These are phyloP conservation scores for Ophiostoma ips DNA, from an alignment of 2,329 filamentous ascomycete genomes.

Conservation along the genomic window DNA sequence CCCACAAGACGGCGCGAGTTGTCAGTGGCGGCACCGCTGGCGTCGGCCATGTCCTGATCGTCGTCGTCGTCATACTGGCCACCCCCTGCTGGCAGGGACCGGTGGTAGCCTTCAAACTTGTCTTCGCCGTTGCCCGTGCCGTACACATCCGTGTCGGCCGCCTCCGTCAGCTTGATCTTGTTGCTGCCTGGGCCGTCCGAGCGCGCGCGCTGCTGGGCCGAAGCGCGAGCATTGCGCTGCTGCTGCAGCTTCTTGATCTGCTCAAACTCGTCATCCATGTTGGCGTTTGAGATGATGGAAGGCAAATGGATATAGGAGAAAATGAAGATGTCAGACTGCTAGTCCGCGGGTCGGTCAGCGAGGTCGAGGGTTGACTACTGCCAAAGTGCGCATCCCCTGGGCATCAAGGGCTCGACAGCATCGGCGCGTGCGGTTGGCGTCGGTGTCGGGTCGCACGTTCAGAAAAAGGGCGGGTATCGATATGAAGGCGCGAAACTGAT, in stretches of 20 bases:
- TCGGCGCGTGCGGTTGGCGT: constrained; percentile 5
- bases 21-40: constrained; percentile 50
- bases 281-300: not conserved
- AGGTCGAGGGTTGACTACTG: not conserved
- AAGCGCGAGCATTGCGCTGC: constrained; percentile 74
- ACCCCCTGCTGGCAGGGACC: constrained; percentile 62
- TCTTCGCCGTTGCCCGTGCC: constrained; percentile 47
- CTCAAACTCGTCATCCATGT: constrained; percentile 51
- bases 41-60: constrained; percentile 47
- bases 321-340: not conserved
- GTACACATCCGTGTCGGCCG: constrained; percentile 80
- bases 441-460: not conserved
- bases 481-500: not conserved
- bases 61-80: constrained; percentile 57
- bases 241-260: constrained; percentile 76
- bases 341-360: not conserved
- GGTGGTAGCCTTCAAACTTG: constrained; percentile 81
- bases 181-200: constrained; percentile 49
- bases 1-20: constrained; percentile 58
- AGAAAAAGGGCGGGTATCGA: not conserved
- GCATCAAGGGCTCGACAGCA: constrained; percentile 6
- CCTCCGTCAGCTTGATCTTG: constrained; percentile 63
- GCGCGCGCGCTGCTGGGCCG: constrained; percentile 68
- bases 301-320: no score
- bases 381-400: constrained; percentile 7